phyloP scores from a whole-genome alignment of 495 filamentous ascomycete genomes.

The Trichoderma erinaceum region DNA sequence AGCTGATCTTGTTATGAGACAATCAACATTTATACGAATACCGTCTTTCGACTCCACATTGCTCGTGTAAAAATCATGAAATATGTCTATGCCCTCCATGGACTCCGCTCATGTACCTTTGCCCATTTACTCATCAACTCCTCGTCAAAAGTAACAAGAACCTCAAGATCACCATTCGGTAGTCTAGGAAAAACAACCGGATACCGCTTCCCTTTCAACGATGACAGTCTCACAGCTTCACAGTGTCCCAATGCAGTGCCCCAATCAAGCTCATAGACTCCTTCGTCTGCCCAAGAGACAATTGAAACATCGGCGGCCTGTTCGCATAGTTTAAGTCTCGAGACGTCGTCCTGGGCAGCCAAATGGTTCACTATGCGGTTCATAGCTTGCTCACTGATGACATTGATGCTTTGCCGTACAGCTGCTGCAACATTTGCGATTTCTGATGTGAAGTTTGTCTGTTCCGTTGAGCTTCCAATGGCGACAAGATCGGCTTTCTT shows the following conservation, averaged over 20 bases:
- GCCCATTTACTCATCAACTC: slow-evolving; percentile 14
- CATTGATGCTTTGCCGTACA: slow-evolving; percentile 20
- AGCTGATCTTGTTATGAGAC: background rate
- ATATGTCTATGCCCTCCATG: background rate
- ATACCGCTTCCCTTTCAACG: slow-evolving; percentile 22
- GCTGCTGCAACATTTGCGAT: slow-evolving; percentile 18
- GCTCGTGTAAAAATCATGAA: background rate
- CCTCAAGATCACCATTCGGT: slow-evolving; percentile 24
- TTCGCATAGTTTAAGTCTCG: slow-evolving; percentile 34
- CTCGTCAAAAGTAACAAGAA: slow-evolving; percentile 24
- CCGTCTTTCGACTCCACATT: background rate
- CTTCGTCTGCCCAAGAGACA: slow-evolving; percentile 44
- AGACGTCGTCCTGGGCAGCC: slow-evolving; percentile 15
- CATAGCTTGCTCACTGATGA: slow-evolving; percentile 22
- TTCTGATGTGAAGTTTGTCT: background rate
- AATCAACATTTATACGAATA: background rate
- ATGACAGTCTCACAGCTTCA: slow-evolving; percentile 25
- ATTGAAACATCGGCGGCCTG: slow-evolving; percentile 57
- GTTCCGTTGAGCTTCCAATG: background rate
- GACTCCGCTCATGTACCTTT: background rate
- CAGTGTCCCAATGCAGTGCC: slow-evolving; percentile 23
- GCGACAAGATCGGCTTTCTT: slow-evolving; percentile 18
- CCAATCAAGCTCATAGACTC: slow-evolving; percentile 26
- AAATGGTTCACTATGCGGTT: slow-evolving; percentile 20
- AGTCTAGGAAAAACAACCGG: slow-evolving; percentile 28